Evolutionary conservation across 2,329 filamentous ascomycete species (phyloP), one percentile per base, ranked within the genome.

Genomic region (Talaromyces sp.): DNA sequence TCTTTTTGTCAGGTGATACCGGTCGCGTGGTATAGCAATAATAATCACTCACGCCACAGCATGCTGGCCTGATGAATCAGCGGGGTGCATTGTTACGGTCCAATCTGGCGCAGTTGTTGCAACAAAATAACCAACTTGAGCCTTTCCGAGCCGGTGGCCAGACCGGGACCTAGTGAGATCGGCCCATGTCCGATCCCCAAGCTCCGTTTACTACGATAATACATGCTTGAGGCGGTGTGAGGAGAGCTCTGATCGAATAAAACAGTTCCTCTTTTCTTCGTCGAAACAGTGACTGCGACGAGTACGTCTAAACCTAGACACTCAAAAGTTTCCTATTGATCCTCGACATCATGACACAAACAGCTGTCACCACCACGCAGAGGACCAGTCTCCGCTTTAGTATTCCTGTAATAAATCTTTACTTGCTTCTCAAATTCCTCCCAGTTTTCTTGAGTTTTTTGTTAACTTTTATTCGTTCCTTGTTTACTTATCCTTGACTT

Each of bases 381-480:
- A 57, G 49, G 51, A 54, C 53, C 32, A 55, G 28, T 36, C 63
- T 66, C 60, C 63, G 66, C 52, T 69, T 70, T 64, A 67, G 64
- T 64, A 69, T 67, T 64, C 66, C 66, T 70, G 69, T 69, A 65
- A 67, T 67, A 52, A 60, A 57, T 49, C 49, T 17, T 30, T 53
- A 53, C 25, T n/a, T 19, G 22, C 22, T 53, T 22, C 25, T 53
- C 28, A 53, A 30, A 15, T 11, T 36, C 13, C 33, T 36, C 13
- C 33, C 13, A 15, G 33, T 36, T 47, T 47, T 17, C 25, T 52
- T 28, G 15, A 17, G 2, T 17, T 52, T 25, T 52, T 25, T 28
- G 49, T 52, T 4, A 28, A 17, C 10, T 17, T 52, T 52, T 13
- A 28, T 28, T 52, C 10, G 10, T 53, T 53, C 6, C 15, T 32